Evolutionary conservation across 306 rosid species (phyloP).

Genomic region (Dryas alaskensis): DNA sequence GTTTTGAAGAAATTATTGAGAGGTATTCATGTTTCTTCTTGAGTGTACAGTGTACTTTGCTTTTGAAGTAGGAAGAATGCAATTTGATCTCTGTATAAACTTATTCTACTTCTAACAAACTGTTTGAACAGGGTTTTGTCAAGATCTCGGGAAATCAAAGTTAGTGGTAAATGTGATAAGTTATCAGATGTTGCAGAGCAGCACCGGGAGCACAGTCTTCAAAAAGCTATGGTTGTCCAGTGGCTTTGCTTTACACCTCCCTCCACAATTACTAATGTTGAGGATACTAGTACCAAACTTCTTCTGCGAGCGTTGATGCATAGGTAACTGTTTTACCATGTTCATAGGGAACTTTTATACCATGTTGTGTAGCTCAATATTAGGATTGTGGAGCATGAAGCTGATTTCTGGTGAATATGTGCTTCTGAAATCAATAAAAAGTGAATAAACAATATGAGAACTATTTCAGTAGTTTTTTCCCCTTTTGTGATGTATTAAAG

Average conservation of each 20-base stretch:
- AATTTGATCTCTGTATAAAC: conserved; percentile 20
- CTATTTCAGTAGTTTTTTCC: neutral
- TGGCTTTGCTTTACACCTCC: conserved; percentile 99
- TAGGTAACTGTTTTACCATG: conserved; percentile 47
- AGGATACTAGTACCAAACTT: conserved; percentile 67
- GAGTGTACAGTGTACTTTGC: conserved; percentile 3
- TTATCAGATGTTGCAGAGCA: conserved; percentile 80
- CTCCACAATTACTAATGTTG: conserved; percentile 69
- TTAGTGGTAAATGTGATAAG: conserved; percentile 47
- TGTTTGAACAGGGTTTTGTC: conserved; percentile 67
- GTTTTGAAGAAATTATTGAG: conserved; percentile 93
- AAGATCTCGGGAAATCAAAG: conserved; percentile 87
- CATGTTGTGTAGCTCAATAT: neutral
- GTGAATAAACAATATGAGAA: neutral
- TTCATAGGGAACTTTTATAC: conserved; percentile 58
- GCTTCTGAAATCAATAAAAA: conserved; percentile 1
- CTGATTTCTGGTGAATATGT: conserved; percentile 27
- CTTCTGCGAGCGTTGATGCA: conserved; percentile 77
- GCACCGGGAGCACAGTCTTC: conserved; percentile 87
- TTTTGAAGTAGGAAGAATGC: conserved; percentile 12
- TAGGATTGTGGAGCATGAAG: conserved; percentile 6
- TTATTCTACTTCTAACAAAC: conserved; percentile 23
- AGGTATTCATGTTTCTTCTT: conserved; percentile 43
- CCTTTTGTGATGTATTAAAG: neutral
- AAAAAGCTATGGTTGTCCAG: conserved; percentile 88